phyloP scores from a whole-genome alignment of 176 grass and related monocot species.

The Eleusine indica region DNA sequence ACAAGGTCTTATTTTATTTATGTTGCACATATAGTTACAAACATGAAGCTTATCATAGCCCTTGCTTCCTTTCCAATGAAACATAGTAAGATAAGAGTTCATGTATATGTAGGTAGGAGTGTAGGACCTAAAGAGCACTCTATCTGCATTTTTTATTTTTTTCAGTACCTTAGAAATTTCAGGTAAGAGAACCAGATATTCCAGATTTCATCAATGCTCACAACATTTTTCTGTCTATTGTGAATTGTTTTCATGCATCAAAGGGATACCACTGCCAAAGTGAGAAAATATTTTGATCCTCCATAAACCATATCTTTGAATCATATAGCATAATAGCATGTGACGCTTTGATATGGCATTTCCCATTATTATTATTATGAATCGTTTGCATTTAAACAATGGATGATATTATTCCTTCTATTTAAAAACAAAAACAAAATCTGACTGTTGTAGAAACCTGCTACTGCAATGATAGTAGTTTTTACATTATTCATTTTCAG shows the following conservation, averaged over 20 bases:
- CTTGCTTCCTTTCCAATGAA: neutral
- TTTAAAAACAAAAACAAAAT: neutral
- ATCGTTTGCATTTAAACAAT: neutral
- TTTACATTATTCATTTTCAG: conserved; percentile 53
- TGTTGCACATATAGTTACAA: conserved; percentile 3
- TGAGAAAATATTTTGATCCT: neutral
- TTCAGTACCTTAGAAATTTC: neutral
- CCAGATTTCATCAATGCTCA: neutral
- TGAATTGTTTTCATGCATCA: neutral
- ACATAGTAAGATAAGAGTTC: neutral
- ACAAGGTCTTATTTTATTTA: conserved; percentile 64
- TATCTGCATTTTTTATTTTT: neutral
- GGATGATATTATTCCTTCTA: neutral
- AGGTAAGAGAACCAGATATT: neutral
- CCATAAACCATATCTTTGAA: neutral
- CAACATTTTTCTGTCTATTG: neutral
- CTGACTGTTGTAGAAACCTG: neutral
- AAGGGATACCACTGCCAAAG: neutral
- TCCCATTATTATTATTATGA: neutral
- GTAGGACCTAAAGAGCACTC: neutral
- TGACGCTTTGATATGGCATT: neutral
- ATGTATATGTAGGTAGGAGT: neutral
- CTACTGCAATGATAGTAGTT: conserved; percentile 17
- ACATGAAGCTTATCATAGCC: neutral
- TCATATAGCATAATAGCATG: neutral